These are phyloP conservation scores for Wickerhamomyces xylosicus DNA, from an alignment of 805 yeast species.

Conservation along the genomic window DNA sequence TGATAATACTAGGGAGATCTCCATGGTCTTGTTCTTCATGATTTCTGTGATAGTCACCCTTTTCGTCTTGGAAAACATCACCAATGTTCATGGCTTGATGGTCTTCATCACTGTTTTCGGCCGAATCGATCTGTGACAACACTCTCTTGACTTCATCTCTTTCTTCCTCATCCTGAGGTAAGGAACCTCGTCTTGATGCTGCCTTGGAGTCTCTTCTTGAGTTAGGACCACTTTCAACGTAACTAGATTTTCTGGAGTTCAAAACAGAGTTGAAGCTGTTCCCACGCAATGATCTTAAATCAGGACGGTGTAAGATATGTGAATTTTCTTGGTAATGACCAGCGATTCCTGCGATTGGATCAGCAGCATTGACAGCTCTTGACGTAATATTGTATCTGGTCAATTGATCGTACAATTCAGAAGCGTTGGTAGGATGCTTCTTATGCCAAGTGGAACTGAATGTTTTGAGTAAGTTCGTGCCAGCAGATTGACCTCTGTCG, in stretches of 20 bases:
- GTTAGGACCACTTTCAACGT: not conserved
- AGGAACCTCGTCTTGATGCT: not conserved
- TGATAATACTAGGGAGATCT: not conserved
- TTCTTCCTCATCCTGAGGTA: not conserved
- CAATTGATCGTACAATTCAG: constrained; percentile 23
- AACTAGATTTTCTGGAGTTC: not conserved
- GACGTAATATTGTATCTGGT: constrained; percentile 28
- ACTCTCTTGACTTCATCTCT: not conserved
- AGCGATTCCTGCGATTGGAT: constrained; percentile 37
- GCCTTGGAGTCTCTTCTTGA: not conserved
- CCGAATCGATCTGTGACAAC: not conserved
- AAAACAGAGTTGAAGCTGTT: not conserved
- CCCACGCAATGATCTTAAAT: not conserved
- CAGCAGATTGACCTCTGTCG: not conserved
- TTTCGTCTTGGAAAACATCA: not conserved
- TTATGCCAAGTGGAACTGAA: constrained; percentile 13
- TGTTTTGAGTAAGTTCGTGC: constrained; percentile 9
- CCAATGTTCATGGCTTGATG: not conserved
- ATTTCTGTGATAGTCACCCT: not conserved
- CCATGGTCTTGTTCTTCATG: not conserved
- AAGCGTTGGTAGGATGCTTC: constrained; percentile 14
- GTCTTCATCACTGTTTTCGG: not conserved
- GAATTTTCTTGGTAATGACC: not conserved
- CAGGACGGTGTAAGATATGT: constrained; percentile 6
- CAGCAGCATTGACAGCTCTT: constrained; percentile 31